Evolutionary conservation across 2,329 filamentous ascomycete species (phyloP), one percentile per base, ranked within the genome.

Genomic region (Penicillium sp.): DNA sequence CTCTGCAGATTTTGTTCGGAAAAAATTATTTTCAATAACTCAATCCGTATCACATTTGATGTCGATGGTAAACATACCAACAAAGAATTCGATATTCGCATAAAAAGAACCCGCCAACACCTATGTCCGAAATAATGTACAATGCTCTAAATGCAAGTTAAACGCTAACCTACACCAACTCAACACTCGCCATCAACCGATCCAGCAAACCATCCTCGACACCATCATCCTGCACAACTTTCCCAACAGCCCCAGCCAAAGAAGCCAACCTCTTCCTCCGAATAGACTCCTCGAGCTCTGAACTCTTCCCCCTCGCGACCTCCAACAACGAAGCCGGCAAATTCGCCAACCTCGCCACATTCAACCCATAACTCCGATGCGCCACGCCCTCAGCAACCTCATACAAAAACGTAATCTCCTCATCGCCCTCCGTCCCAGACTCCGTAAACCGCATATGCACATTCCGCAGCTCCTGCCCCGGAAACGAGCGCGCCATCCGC

Each of bases 331-430:
- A 80, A 54, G 83, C 82, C 0, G 93, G 92, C 37, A 99, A 83
- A 48, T 87, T 87, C 2, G 94, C 94, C 49, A 99, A 76, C 42
- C 90, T 81, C 13, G 94, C 94, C 19, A 97, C 94, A 71, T 97
- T 97, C 53, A 99, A 64, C 1, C 95, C 94, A 71, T 99, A 99
- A 16, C 90, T 95, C 5, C 94, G 84, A 79, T 97, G 92, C 8
- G 94, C 93, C 10, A 96, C 90, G 10, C 94, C 94, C 60, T 94
- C 90, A 1, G 85, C 89, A 2, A 97, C 88, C 70, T 97, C 91
- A 70, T 99, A 99, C 45, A 99, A 74, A 67, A 99, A 99, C 0
- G 94, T 97, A 39, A 99, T 88, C 42, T 96, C 88, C 59, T 91
- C 85, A 29, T 90, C 88, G 55, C 90, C 84, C 26, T 90, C 86